Percentiles rank a stretch among this genome's conserved stretches.
phyloP scores from a whole-genome alignment of 306 rosid species.

The Acacia crassicarpa region DNA sequence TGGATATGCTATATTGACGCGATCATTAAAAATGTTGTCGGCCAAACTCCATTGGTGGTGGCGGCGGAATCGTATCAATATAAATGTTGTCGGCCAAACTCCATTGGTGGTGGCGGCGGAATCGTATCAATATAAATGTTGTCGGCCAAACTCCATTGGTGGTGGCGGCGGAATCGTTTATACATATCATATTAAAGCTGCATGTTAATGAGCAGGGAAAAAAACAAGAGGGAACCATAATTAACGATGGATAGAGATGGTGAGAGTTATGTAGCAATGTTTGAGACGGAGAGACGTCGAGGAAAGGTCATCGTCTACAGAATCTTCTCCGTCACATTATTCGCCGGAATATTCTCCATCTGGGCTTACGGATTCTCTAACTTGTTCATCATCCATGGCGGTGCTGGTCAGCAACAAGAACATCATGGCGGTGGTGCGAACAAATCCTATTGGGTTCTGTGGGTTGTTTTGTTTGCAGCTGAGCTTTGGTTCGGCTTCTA shows the following conservation, averaged over 20 bases:
- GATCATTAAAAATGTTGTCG: no score
- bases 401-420: not conserved
- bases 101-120: no score
- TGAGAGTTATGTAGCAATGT: constrained; percentile 23
- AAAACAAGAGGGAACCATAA: no score
- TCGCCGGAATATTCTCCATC: constrained; percentile 60
- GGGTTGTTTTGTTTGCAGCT: constrained; percentile 64
- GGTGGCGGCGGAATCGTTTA: no score
- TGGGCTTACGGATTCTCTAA: constrained; percentile 60
- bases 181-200: no score
- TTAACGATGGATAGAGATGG: not conserved
- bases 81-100: no score
- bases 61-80: no score
- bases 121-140: no score
- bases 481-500: constrained; percentile 85
- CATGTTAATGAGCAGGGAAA: no score
- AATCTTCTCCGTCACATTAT: constrained; percentile 47
- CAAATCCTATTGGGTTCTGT: not conserved
- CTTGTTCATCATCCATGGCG: not conserved
- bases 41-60: no score
- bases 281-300: constrained; percentile 53
- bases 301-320: constrained; percentile 44
- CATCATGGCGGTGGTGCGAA: not conserved
- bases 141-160: no score
- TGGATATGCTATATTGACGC: no score